Evolutionary conservation across 176 grass and related monocot genomes (phyloP).

Genomic region (Pontederia crassipes): DNA sequence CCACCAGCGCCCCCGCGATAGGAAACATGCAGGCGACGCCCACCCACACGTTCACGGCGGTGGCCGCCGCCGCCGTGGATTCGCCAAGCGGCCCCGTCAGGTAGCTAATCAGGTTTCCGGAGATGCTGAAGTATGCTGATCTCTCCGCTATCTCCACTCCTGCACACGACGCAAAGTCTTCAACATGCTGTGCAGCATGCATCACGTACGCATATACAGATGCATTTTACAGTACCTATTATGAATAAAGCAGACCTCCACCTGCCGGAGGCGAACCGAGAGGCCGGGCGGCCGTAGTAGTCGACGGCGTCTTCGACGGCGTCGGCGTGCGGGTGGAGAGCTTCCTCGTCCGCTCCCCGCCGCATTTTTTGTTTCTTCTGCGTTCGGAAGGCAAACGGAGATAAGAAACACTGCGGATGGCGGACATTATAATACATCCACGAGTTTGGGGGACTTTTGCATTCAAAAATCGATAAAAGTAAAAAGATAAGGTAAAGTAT

Average conservation of each 20-base stretch:
- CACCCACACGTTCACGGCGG: slow-evolving; percentile 43
- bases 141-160: slow-evolving; percentile 40
- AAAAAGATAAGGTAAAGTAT: too few relatives aligned
- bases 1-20: slow-evolving; percentile 49
- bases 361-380: too few relatives aligned
- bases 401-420: too few relatives aligned
- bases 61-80: slow-evolving; percentile 45
- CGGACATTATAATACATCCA: too few relatives aligned
- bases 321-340: slow-evolving; percentile 2
- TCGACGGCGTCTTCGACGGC: slow-evolving; percentile 26
- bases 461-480: too few relatives aligned
- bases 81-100: slow-evolving; percentile 43
- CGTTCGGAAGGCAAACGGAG: too few relatives aligned
- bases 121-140: slow-evolving; percentile 49
- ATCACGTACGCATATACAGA: too few relatives aligned
- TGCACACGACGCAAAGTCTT: neutral
- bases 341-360: too few relatives aligned
- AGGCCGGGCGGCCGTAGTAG: slow-evolving; percentile 35
- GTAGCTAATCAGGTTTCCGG: slow-evolving; percentile 53
- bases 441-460: too few relatives aligned
- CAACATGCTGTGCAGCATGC: neutral
- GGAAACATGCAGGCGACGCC: slow-evolving; percentile 33
- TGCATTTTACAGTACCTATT: slow-evolving; percentile 17
- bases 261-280: slow-evolving; percentile 26
- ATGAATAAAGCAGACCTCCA: slow-evolving; percentile 52